phyloP scores from a whole-genome alignment of 768 basidiomycete species.

The Strobilomyces confusus region DNA sequence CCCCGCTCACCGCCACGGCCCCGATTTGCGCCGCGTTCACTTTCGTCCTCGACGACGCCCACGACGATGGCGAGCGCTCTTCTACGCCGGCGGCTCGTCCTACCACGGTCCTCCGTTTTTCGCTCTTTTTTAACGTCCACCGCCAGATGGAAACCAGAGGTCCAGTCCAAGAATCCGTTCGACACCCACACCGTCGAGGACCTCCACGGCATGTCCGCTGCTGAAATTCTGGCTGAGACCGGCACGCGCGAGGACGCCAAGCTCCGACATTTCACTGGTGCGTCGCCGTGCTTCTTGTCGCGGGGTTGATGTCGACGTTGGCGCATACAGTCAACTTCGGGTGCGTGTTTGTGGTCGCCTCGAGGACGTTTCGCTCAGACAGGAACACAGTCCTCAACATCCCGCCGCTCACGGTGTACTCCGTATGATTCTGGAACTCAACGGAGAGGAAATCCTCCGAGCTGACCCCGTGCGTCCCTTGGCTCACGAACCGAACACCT shows the following conservation, averaged over 20 bases:
- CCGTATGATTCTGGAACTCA: slow-evolving; percentile 94
- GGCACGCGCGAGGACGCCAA: slow-evolving; percentile 67
- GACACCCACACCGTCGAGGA: slow-evolving; percentile 80
- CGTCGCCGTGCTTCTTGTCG: slow-evolving; percentile 20
- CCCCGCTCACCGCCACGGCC: slow-evolving; percentile 20
- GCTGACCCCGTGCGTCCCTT: slow-evolving; percentile 64
- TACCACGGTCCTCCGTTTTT: slow-evolving; percentile 27
- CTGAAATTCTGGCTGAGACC: slow-evolving; percentile 77
- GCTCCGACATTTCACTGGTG: slow-evolving; percentile 93
- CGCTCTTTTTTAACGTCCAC: slow-evolving; percentile 27
- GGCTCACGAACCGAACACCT: not conserved
- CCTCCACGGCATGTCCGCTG: slow-evolving; percentile 72
- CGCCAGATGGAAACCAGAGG: slow-evolving; percentile 20
- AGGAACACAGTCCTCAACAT: slow-evolving; percentile 66
- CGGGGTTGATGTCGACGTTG: slow-evolving; percentile 7
- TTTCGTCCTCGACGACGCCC: slow-evolving; percentile 27
- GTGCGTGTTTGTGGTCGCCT: slow-evolving; percentile 32
- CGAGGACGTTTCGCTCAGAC: not conserved
- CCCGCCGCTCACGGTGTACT: slow-evolving; percentile 98
- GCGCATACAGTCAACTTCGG: slow-evolving; percentile 81
- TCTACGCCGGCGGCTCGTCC: slow-evolving; percentile 54
- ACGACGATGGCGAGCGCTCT: slow-evolving; percentile 62
- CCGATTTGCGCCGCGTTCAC: slow-evolving; percentile 24
- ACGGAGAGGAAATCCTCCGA: slow-evolving; percentile 91
- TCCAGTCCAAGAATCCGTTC: slow-evolving; percentile 44